Evolutionary conservation across 352 stramenopile species (phyloP).

Genomic region (Phytopythium cucurbitacearum): DNA sequence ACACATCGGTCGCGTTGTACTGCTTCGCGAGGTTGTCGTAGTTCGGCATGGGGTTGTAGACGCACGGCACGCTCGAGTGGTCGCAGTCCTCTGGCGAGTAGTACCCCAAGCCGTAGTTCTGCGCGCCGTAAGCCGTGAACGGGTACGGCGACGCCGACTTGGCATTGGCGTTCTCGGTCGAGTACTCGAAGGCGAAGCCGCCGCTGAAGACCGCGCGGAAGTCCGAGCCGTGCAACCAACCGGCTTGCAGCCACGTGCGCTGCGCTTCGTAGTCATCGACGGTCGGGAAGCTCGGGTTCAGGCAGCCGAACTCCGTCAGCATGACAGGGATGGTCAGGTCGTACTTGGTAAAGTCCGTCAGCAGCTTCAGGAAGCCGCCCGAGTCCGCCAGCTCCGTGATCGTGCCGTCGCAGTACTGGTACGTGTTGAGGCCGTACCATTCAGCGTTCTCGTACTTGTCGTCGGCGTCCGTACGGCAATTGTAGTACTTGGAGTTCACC

Average conservation of each 20-base stretch:
- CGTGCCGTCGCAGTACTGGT: constrained; percentile 65
- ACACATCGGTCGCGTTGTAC: constrained; percentile 41
- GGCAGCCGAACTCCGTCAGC: constrained; percentile 80
- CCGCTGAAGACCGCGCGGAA: constrained; percentile 58
- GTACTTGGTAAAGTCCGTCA: constrained; percentile 44
- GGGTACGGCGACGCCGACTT: constrained; percentile 49
- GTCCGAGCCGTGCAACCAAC: constrained; percentile 40
- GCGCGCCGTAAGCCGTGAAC: constrained; percentile 63
- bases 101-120: constrained; percentile 88
- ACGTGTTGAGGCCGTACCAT: constrained; percentile 78
- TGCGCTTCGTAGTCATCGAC: constrained; percentile 57
- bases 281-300: constrained; percentile 55
- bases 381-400: constrained; percentile 28
- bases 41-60: constrained; percentile 77
- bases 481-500: constrained; percentile 65
- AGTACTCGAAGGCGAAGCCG: constrained; percentile 82
- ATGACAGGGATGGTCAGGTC: constrained; percentile 73
- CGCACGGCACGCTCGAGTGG: constrained; percentile 41
- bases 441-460: constrained; percentile 65
- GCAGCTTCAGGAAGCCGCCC: constrained; percentile 42
- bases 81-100: constrained; percentile 72
- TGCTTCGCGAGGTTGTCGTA: constrained; percentile 55
- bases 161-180: constrained; percentile 69
- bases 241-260: constrained; percentile 55
- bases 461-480: constrained; percentile 46